Conservation (phyloP, 345 rosid genomes). For the Syzygium grande region DNA sequence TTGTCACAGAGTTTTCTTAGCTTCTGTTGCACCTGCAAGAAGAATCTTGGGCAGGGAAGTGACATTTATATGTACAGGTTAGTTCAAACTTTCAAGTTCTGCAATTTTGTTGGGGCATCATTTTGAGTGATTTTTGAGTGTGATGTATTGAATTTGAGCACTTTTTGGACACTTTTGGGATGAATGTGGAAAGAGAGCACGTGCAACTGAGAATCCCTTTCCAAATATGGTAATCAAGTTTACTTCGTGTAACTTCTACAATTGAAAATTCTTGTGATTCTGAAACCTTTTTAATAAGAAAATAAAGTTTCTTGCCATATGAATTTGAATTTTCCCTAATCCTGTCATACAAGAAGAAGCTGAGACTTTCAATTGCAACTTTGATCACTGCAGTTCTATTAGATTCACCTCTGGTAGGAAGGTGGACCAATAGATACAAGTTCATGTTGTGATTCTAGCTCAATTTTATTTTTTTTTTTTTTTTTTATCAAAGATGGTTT, state of each 20-base stretch:
- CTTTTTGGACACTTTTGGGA: background rate
- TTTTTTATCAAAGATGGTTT: background rate
- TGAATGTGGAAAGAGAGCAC: background rate
- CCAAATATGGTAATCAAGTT: background rate
- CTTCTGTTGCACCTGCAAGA: constrained; percentile 67
- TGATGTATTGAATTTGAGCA: background rate
- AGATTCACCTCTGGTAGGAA: background rate
- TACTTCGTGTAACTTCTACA: background rate
- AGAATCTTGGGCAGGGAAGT: constrained; percentile 67
- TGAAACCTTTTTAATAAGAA: background rate
- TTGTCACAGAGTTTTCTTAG: constrained; percentile 65
- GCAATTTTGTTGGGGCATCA: background rate
- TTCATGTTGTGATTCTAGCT: background rate
- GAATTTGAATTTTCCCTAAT: background rate
- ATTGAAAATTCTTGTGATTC: background rate
- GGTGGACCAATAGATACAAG: background rate
- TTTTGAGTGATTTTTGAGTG: background rate
- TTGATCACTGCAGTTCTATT: background rate
- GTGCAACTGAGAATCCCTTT: background rate
- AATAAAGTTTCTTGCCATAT: background rate
- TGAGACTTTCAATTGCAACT: background rate
- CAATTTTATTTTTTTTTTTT: background rate
- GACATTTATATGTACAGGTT: constrained; percentile 96
- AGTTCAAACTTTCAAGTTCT: constrained; percentile 1
- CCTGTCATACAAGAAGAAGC: background rate